Base-by-base conservation (phyloP, 2,329 filamentous ascomycete genomes). In the Xenosphaeropsis pyriputrescens region DNA sequence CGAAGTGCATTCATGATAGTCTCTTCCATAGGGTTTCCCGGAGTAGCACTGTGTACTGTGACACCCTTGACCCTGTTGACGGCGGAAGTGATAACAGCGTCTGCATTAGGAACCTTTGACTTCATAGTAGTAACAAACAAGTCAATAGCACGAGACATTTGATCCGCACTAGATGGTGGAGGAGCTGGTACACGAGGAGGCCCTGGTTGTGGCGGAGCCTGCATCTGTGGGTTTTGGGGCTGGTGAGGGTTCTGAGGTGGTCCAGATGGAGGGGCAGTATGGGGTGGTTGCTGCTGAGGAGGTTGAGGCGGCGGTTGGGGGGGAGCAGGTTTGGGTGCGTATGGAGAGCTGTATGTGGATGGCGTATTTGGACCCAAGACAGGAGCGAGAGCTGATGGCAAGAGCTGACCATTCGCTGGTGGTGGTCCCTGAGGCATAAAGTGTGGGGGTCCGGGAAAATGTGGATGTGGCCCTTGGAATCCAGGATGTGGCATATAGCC, bases 281-380 rank as follows among this genome's bases (percentile, higher is more conserved):
- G 29, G 19, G 39, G 17, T 2, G 40, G 44, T 15, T 35, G 41
- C 18, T 34, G 39, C 32, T 35, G 38, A 18, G 38, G 39, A 16
- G 32, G 18, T 17, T 37, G 39, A 13, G 40, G 40, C 13, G 37
- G 39, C 35, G 35, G 34, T 39, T 40, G 39, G 18, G 43, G 15
- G 12, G 46, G 29, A n/a, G 44, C 19, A 18, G 50, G 51, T 35
- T 51, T 54, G 18, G 50, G 47, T 29, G 48, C 53, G 44, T 57
- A 57, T 7, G 54, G 54, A 34, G 54, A 57, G 34, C 52, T 56
- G 38, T 57, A 57, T 17, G 46, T 46, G n/a, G 35, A 18, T 47
- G 45, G 26, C 22, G 40, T 32, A 9, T 19, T 32, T 42, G 47
- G 43, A 38, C 47, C 42, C 26, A 52, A 45, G 32, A 45, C 35